Base-by-base conservation (phyloP, 2,329 filamentous ascomycete genomes). In the Phialophora macrospora region DNA sequence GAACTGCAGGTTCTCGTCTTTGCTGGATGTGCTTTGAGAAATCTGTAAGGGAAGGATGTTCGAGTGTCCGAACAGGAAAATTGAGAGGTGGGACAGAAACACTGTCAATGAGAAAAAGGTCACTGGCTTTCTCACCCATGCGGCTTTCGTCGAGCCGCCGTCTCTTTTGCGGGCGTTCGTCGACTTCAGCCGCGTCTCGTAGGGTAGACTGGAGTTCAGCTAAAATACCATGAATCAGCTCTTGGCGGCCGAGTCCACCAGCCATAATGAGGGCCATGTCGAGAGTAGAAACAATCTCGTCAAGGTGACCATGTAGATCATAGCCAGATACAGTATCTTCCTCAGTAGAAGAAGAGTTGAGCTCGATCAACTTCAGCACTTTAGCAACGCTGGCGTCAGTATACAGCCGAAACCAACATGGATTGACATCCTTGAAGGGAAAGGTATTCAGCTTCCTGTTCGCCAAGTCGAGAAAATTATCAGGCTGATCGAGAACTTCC, bases 231-330 rank as follows among this genome's bases (percentile, higher is more conserved):
- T 80, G 77, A 24, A 82, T 76, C 32, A 78, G 68, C 8, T 73
- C 70, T 7, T 85, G 83, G 62, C 90, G 80, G 0, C 74, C 81
- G 1, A 86, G 85, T 0, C 85, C 89, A 0, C 90, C 91, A 0
- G 91, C 86, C 61, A 93, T 84, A 54, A 96, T 91, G 52, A 96
- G 77, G 0, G 90, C 88, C 75, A 88, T 87, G 72, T 97, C 93
- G 1, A 98, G 82, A 1, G 83, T 78, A 60, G 83, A 82, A 38
- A 96, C 84, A 1, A 90, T 80, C 1, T 81, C 76, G 38, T 85
- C 82, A 3, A 93, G 74, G 17, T 61, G 34, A 30, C 26, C 30
- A 58, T 44, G 11, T n/a, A 49, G n/a, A 7, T 44, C 30, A 32
- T 32, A 48, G 7, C 46, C 34, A 3, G 26, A 22, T 30, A 56